Evolutionary conservation across 129 eudicot species (phyloP).

Genomic region (Chrysanthemum makinoi): DNA sequence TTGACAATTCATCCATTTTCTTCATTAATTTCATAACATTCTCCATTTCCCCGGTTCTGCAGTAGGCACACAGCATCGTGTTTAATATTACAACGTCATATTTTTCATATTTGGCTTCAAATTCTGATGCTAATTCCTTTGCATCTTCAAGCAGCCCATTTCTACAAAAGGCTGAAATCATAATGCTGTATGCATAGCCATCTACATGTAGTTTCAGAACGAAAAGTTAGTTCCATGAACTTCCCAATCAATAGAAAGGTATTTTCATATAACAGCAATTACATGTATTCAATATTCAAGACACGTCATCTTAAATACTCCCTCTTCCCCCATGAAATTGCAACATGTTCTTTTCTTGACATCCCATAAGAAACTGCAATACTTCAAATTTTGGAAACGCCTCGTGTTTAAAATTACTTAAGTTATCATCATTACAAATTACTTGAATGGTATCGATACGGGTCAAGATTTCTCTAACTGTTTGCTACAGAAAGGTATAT

Average conservation of each 20-base stretch:
- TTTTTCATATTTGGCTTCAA: conserved; percentile 69
- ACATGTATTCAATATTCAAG: background rate
- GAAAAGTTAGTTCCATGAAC: conserved; percentile 16
- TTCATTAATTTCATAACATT: conserved; percentile 83
- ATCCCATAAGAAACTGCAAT: background rate
- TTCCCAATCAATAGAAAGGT: background rate
- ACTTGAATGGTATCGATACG: background rate
- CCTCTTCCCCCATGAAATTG: conserved; percentile 2
- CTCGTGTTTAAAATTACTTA: background rate
- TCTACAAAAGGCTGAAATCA: conserved; percentile 81
- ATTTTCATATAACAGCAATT: background rate
- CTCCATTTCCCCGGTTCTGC: conserved; percentile 87
- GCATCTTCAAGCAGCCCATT: conserved; percentile 72
- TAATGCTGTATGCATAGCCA: conserved; percentile 89
- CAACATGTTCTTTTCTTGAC: background rate
- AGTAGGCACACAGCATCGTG: conserved; percentile 86
- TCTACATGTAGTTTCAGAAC: conserved; percentile 40
- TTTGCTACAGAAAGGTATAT: background rate
- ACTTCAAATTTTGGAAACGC: background rate
- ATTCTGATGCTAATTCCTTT: conserved; percentile 59
- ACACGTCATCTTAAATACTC: background rate
- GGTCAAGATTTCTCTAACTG: background rate
- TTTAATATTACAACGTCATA: conserved; percentile 80
- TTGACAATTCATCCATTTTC: conserved; percentile 83
- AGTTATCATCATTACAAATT: background rate